Conservation (phyloP, 345 rosid species). For the Cardamine occulta region DNA sequence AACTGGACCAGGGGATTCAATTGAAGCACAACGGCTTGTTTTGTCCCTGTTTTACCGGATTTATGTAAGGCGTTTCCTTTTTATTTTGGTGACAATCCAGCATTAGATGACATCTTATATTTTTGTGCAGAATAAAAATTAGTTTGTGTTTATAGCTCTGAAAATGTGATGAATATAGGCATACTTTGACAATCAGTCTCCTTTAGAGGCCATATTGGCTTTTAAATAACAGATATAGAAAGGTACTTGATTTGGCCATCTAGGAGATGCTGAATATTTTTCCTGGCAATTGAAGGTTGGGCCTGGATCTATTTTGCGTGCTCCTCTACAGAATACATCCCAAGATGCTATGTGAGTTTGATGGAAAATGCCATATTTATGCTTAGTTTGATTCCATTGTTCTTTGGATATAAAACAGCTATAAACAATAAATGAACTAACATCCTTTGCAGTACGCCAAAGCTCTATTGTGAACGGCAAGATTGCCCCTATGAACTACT, state of each 20-base stretch:
- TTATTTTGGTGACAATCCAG: slow-evolving; percentile 31
- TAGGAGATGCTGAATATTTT: slow-evolving; percentile 22
- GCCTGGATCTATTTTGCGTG: slow-evolving; percentile 88
- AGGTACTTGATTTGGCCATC: slow-evolving; percentile 20
- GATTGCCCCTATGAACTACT: slow-evolving; percentile 88
- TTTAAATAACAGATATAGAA: slow-evolving; percentile 16
- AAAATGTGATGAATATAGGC: slow-evolving; percentile 19
- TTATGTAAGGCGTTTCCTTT: slow-evolving; percentile 61
- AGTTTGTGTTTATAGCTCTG: slow-evolving; percentile 24
- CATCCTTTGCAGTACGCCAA: slow-evolving; percentile 68
- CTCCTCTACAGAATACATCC: slow-evolving; percentile 83
- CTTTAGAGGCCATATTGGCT: slow-evolving; percentile 14
- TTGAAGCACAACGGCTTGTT: slow-evolving; percentile 96
- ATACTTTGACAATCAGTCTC: slow-evolving; percentile 16
- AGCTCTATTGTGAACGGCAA: slow-evolving; percentile 77
- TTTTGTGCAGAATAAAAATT: slow-evolving; percentile 17
- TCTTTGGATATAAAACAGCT: slow-evolving; percentile 4
- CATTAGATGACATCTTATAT: slow-evolving; percentile 19
- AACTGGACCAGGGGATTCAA: slow-evolving; percentile 86
- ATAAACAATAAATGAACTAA: slow-evolving; percentile 22
- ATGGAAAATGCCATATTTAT: slow-evolving; percentile 24
- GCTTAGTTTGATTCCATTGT: slow-evolving; percentile 22
- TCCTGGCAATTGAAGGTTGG: slow-evolving; percentile 68
- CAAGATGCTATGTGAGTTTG: slow-evolving; percentile 80
- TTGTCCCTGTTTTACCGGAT: slow-evolving; percentile 89